Conservation (phyloP, 2,329 filamentous ascomycete species). For the Fusarium kyushuense region DNA sequence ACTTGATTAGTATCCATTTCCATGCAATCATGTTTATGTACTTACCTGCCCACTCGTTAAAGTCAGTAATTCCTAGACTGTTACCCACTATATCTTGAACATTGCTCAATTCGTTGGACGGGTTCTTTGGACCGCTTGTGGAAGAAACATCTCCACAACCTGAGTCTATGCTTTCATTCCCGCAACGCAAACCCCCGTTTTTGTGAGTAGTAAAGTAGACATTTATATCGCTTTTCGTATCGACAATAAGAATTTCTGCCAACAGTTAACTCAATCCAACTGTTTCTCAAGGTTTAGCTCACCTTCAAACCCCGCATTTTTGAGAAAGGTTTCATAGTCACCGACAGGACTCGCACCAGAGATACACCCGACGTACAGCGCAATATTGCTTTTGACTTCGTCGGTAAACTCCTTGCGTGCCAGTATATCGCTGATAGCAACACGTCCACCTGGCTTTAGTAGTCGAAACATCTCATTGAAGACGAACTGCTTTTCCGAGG, state of each 20-base stretch:
- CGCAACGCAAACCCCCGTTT: not conserved
- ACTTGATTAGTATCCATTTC: accelerated
- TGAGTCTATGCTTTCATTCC: accelerated
- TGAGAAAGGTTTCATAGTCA: slow-evolving; percentile 65
- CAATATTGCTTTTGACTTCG: slow-evolving; percentile 61
- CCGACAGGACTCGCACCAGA: slow-evolving; percentile 65
- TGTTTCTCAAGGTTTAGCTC: not conserved
- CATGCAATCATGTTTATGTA: accelerated
- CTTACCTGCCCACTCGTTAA: not conserved
- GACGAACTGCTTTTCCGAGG: slow-evolving; percentile 62
- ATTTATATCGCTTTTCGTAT: not conserved
- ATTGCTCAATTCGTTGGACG: accelerated
- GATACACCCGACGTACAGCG: slow-evolving; percentile 71
- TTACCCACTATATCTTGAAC: accelerated
- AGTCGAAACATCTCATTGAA: slow-evolving; percentile 70
- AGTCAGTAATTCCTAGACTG: not conserved
- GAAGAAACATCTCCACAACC: not conserved
- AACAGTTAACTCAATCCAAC: accelerated
- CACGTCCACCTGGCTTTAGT: slow-evolving; percentile 66
- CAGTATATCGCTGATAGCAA: slow-evolving; percentile 72
- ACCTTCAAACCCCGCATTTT: slow-evolving; percentile 64
- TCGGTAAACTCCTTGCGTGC: slow-evolving; percentile 59
- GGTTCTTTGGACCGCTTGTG: not conserved
- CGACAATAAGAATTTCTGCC: not conserved
- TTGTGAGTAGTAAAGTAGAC: not conserved